Conservation (phyloP, 306 rosid genomes). For the Cicer cuneatum region DNA sequence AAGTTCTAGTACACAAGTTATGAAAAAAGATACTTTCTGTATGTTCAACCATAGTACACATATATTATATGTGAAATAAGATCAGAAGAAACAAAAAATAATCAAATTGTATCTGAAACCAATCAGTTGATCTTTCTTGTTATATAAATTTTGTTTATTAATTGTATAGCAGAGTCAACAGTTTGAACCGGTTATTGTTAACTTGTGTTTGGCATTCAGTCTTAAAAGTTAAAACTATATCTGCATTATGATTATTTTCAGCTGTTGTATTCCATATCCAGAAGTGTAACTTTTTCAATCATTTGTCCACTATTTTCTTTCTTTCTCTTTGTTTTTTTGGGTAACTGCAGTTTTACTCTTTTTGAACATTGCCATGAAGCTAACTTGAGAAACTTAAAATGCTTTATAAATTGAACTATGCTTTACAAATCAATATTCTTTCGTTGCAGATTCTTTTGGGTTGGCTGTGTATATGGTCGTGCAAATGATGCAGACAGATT, state of each 20-base stretch:
- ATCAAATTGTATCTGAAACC: constrained; percentile 2
- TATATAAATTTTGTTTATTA: background rate
- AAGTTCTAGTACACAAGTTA: background rate
- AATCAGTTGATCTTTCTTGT: constrained; percentile 15
- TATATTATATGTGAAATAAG: constrained; percentile 16
- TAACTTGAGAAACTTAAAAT: constrained; percentile 28
- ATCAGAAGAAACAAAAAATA: background rate
- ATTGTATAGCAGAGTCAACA: constrained; percentile 3
- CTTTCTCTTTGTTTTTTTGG: background rate
- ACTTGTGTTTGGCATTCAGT: constrained; percentile 4
- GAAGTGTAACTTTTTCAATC: constrained; percentile 13
- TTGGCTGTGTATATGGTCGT: constrained; percentile 88
- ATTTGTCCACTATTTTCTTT: background rate
- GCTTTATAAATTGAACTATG: constrained; percentile 36
- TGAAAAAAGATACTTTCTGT: background rate
- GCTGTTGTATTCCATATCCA: background rate
- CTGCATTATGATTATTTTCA: constrained; percentile 14
- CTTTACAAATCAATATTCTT: constrained; percentile 37
- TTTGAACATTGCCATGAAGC: constrained; percentile 29
- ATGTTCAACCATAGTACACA: background rate
- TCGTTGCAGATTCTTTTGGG: constrained; percentile 67
- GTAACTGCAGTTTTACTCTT: constrained; percentile 23
- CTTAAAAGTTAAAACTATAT: constrained; percentile 14
- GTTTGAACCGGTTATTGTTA: constrained; percentile 25
- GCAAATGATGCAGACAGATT: constrained; percentile 85